These are phyloP conservation scores for Saturnispora zaruensis DNA, from an alignment of 805 yeast species.

Conservation along the genomic window DNA sequence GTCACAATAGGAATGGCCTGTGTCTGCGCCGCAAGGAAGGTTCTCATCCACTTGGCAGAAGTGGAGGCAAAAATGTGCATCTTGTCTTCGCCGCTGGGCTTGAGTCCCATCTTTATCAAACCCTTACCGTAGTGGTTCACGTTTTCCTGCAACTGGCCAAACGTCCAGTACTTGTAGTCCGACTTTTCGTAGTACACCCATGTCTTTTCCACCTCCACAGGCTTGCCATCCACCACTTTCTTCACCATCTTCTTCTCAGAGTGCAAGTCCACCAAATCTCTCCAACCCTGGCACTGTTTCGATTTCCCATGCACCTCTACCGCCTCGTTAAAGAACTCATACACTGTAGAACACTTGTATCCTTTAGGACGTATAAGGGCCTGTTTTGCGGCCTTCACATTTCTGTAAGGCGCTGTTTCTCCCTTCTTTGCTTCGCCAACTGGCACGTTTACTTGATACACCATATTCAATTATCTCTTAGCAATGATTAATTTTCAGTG, in stretches of 20 bases:
- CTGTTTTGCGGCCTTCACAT: constrained; percentile 37
- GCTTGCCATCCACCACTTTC: constrained; percentile 72
- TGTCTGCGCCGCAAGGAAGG: constrained; percentile 67
- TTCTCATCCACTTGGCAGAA: constrained; percentile 84
- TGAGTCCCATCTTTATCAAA: constrained; percentile 60
- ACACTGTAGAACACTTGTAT: constrained; percentile 35
- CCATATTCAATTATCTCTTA: background rate
- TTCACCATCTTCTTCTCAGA: constrained; percentile 65
- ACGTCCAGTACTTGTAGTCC: constrained; percentile 60
- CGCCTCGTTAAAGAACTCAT: constrained; percentile 9
- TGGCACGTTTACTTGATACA: constrained; percentile 7
- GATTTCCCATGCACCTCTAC: constrained; percentile 36
- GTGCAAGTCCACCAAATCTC: constrained; percentile 67
- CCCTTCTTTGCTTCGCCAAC: constrained; percentile 30
- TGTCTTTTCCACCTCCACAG: constrained; percentile 62
- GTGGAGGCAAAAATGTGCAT: constrained; percentile 85
- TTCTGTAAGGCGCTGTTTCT: constrained; percentile 80
- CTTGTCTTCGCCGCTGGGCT: constrained; percentile 49
- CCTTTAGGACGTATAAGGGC: constrained; percentile 54
- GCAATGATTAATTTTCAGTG: background rate
- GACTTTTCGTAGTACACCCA: constrained; percentile 83
- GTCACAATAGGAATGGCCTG: constrained; percentile 85
- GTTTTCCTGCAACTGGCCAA: constrained; percentile 42
- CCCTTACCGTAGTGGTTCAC: constrained; percentile 64
- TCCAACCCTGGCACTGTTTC: constrained; percentile 60